Conservation (phyloP, 2,329 filamentous ascomycete genomes). For the Macroventuria anomochaeta region DNA sequence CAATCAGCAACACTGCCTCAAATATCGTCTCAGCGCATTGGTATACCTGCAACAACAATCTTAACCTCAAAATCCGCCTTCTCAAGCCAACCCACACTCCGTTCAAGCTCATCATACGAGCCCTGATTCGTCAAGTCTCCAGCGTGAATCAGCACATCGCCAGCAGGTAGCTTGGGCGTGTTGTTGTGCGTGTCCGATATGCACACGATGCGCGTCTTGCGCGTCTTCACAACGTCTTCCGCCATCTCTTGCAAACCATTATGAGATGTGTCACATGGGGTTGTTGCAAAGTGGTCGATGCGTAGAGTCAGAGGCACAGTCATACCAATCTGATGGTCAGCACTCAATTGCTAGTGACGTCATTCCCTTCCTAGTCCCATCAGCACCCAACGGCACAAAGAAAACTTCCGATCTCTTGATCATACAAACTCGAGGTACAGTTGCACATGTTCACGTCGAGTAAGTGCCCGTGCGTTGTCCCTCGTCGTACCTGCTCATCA, state of each 20-base stretch:
- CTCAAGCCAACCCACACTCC: conserved; percentile 70
- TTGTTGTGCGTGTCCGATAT: conserved; percentile 79
- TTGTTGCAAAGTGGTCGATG: neutral
- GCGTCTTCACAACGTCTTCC: neutral
- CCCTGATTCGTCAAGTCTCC: conserved; percentile 80
- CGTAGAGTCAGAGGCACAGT: conserved; percentile 5
- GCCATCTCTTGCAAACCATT: conserved; percentile 7
- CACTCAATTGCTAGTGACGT: conserved; percentile 3
- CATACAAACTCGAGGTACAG: no score
- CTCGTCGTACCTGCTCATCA: conserved; percentile 17
- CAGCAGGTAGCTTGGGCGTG: conserved; percentile 68
- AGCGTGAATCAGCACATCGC: conserved; percentile 77
- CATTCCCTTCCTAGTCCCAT: neutral
- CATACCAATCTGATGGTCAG: neutral
- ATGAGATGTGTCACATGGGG: neutral
- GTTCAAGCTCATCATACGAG: conserved; percentile 62
- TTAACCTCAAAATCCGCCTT: conserved; percentile 72
- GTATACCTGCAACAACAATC: conserved; percentile 70
- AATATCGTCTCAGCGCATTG: neutral
- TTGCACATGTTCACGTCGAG: neutral
- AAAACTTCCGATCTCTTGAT: no score
- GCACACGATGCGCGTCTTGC: conserved; percentile 70
- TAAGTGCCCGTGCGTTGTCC: neutral
- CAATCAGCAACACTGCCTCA: neutral
- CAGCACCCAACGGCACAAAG: neutral